Percentiles rank a stretch among this genome's conserved stretches.
Conservation (phyloP, 2,329 filamentous ascomycete species). For the Nigrospora osmanthi region DNA sequence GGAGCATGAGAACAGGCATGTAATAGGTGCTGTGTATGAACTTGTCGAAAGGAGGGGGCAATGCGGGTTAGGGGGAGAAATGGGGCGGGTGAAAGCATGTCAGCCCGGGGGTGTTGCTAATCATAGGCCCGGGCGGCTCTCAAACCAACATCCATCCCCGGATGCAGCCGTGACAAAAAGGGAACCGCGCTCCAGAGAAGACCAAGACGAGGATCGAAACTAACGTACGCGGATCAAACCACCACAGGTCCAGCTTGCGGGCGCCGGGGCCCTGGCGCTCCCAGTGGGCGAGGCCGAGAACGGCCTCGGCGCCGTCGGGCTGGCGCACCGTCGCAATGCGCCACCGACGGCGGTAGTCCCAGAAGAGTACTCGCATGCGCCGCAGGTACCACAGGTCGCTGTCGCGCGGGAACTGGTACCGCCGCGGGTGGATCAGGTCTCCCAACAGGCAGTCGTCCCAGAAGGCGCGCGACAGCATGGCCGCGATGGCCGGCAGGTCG, state of each 20-base stretch:
- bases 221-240: constrained; percentile 11
- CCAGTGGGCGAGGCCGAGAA: constrained; percentile 17
- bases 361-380: constrained; percentile 15
- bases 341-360: constrained; percentile 17
- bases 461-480: constrained; percentile 22
- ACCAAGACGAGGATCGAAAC: neutral
- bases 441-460: constrained; percentile 25
- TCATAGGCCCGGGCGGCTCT: no score
- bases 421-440: constrained; percentile 23
- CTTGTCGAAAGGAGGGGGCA: no score
- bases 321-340: constrained; percentile 14
- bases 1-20: no score
- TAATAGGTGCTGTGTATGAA: no score
- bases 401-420: constrained; percentile 20
- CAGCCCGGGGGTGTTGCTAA: no score
- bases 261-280: constrained; percentile 10
- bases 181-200: no score
- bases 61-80: no score
- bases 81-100: no score
- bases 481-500: constrained; percentile 19
- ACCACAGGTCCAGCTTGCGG: constrained; percentile 7
- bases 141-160: no score
- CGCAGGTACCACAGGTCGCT: constrained; percentile 21
- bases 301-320: constrained; percentile 6
- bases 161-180: no score